Percentiles rank a stretch among this genome's conserved stretches.
Conservation (phyloP, 1,139 yeast species). For the Pichia sorboxylosa region DNA sequence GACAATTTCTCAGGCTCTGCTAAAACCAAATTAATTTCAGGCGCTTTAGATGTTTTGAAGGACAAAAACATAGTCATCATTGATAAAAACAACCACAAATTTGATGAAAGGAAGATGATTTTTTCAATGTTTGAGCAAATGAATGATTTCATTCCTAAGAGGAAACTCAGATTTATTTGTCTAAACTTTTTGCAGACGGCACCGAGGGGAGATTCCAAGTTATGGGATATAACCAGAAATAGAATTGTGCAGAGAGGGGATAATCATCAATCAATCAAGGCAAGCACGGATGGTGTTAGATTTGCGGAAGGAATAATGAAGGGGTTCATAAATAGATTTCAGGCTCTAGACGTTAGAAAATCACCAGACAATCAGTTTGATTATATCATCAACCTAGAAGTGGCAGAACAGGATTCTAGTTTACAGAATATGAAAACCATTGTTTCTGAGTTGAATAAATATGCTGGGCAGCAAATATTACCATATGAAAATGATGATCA, state of each 20-base stretch:
- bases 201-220: constrained; percentile 18
- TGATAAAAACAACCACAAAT: constrained; percentile 76
- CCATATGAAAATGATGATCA: constrained; percentile 31
- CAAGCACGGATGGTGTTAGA: constrained; percentile 31
- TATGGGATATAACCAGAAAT: constrained; percentile 42
- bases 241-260: constrained; percentile 69
- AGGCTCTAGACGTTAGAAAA: constrained; percentile 35
- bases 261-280: constrained; percentile 78
- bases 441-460: constrained; percentile 27
- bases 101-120: constrained; percentile 55
- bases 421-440: constrained; percentile 39
- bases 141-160: constrained; percentile 26
- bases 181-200: constrained; percentile 50
- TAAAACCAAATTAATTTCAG: constrained; percentile 40
- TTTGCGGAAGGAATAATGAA: constrained; percentile 52
- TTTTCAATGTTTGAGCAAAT: constrained; percentile 40
- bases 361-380: constrained; percentile 66
- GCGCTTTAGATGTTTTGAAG: constrained; percentile 32
- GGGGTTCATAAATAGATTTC: constrained; percentile 63
- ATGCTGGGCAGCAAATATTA: constrained; percentile 39
- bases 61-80: constrained; percentile 44
- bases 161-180: constrained; percentile 43
- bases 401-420: constrained; percentile 35
- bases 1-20: constrained; percentile 54
- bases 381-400: constrained; percentile 44